Conservation (phyloP, 164 flowering plant genomes). For the Warburgia ugandensis region DNA sequence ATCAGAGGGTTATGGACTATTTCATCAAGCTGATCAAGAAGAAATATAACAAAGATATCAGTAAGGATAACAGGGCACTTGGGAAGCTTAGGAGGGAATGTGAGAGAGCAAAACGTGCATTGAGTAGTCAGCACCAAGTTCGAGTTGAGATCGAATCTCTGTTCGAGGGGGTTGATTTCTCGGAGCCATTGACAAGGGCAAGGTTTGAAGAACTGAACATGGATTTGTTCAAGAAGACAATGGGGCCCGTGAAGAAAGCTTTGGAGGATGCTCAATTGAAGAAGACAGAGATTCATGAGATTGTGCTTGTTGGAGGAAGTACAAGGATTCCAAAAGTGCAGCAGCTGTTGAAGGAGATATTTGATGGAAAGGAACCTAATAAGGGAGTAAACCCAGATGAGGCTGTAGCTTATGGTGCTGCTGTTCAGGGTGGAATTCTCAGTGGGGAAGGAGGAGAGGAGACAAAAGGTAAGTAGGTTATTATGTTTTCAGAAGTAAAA, state of each 20-base stretch:
- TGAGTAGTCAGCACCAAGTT: constrained; percentile 1
- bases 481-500: neutral
- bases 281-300: too few relatives aligned
- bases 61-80: constrained; percentile 85
- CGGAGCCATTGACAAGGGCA: constrained; percentile 5
- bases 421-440: too few relatives aligned
- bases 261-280: constrained; percentile 5
- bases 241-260: too few relatives aligned
- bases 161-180: neutral
- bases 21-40: constrained; percentile 82
- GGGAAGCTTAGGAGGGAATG: constrained; percentile 71
- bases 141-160: too few relatives aligned
- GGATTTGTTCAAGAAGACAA: constrained; percentile 52
- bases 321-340: too few relatives aligned
- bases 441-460: too few relatives aligned
- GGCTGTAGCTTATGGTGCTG: too few relatives aligned
- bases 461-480: constrained; percentile 20
- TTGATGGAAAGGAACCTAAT: too few relatives aligned
- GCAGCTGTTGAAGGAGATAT: too few relatives aligned
- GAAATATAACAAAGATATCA: constrained; percentile 74
- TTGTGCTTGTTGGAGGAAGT: constrained; percentile 6
- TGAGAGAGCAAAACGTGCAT: constrained; percentile 22
- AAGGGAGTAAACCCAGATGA: too few relatives aligned
- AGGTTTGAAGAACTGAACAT: constrained; percentile 8
- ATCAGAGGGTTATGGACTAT: constrained; percentile 78